A percentile compares a stretch with the other conserved stretches of the same genome.
These are phyloP conservation scores for Blastocystis sp. DNA, from an alignment of 352 stramenopile species.

Conservation along the genomic window DNA sequence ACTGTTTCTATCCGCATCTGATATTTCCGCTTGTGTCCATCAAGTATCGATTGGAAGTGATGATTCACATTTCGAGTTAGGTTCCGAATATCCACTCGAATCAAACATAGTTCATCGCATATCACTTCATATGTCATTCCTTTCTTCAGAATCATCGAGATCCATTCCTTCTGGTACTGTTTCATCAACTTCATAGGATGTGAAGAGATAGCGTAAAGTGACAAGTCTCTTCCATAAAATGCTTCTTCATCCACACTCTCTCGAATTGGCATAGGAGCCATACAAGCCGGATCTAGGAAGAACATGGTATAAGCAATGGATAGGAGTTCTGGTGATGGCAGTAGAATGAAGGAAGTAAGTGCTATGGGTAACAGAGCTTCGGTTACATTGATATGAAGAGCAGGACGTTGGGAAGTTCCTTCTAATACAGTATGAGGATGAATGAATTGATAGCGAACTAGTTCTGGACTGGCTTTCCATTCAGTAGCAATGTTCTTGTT, in stretches of 20 bases:
- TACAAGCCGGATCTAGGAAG: slow-evolving; percentile 17
- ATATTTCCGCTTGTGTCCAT: slow-evolving; percentile 67
- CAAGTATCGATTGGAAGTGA: slow-evolving; percentile 65
- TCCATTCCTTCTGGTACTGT: not conserved
- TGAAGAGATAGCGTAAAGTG: not conserved
- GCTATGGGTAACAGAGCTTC: slow-evolving; percentile 59
- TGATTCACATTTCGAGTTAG: slow-evolving; percentile 66
- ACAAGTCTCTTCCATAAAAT: not conserved
- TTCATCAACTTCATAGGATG: not conserved
- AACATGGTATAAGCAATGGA: slow-evolving; percentile 44
- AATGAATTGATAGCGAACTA: slow-evolving; percentile 65
- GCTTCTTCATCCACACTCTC: not conserved
- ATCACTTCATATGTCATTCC: not conserved
- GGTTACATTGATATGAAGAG: slow-evolving; percentile 6
- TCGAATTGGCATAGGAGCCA: not conserved
- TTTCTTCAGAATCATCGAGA: not conserved
- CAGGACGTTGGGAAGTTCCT: not conserved
- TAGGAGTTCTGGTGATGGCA: slow-evolving; percentile 54
- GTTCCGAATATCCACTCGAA: slow-evolving; percentile 66
- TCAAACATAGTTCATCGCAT: not conserved
- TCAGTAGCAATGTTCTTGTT: not conserved
- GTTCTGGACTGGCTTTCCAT: slow-evolving; percentile 63
- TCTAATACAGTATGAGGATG: slow-evolving; percentile 9
- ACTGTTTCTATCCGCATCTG: slow-evolving; percentile 62
- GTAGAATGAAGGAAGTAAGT: slow-evolving; percentile 65